phyloP scores from a whole-genome alignment of 805 yeast genomes.

The Citeromyces nyonsensis region DNA sequence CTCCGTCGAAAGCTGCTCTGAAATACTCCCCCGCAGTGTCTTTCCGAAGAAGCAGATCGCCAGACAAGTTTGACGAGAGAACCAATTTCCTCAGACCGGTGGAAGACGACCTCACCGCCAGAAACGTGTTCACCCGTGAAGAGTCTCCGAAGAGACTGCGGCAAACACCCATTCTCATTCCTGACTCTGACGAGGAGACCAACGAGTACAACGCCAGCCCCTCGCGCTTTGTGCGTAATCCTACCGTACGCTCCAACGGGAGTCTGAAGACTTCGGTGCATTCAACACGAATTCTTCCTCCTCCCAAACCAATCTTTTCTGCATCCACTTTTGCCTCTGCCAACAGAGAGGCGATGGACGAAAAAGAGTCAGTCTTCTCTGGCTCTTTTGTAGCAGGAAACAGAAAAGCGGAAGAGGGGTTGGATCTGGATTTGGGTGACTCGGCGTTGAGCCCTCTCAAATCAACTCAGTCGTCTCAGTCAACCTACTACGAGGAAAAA shows the following conservation, averaged over 20 bases:
- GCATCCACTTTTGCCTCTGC: conserved; percentile 53
- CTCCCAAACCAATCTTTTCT: conserved; percentile 53
- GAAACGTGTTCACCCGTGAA: conserved; percentile 51
- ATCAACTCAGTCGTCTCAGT: too few species aligned
- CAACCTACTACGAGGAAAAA: too few species aligned
- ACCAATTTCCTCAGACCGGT: conserved; percentile 12
- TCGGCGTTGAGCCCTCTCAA: too few species aligned
- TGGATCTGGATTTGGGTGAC: too few species aligned
- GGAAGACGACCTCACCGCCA: conserved; percentile 24
- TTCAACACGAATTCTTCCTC: conserved; percentile 31
- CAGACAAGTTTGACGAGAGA: conserved; percentile 17
- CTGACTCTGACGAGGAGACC: conserved; percentile 19
- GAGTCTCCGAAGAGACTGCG: conserved; percentile 59
- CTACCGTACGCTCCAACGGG: conserved; percentile 12
- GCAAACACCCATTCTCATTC: conserved; percentile 26
- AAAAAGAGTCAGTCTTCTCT: too few species aligned
- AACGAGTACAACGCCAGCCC: conserved; percentile 12
- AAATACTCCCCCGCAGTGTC: conserved; percentile 11
- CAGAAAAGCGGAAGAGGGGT: too few species aligned
- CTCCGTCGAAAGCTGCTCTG: conserved; percentile 20
- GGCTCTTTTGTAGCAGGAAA: too few species aligned
- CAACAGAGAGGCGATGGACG: conserved; percentile 8
- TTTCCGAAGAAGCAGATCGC: conserved; percentile 15
- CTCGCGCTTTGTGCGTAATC: conserved; percentile 7
- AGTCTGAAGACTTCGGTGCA: conserved; percentile 17